Evolutionary conservation across 495 filamentous ascomycete species (phyloP), one percentile per base, ranked within the genome.

Genomic region (Aspergillus kassunensis): DNA sequence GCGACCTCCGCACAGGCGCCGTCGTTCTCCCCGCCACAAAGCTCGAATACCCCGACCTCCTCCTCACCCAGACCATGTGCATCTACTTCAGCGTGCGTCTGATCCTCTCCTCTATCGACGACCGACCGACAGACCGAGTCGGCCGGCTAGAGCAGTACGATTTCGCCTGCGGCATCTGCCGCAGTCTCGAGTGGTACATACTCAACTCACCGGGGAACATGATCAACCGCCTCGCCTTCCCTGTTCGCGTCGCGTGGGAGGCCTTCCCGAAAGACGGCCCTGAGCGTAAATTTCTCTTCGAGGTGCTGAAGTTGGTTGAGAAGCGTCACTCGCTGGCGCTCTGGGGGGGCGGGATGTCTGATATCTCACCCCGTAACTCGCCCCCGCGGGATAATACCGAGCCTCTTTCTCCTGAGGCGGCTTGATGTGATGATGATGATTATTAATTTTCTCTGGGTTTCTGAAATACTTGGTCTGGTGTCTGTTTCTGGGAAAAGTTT

Each of bases 181-280:
- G 71, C n/a, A 64, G 65, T 11, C 49, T 73, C 13, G 68, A 73
- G 43, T 74, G 59, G 55, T 76, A 74, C 44, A 69, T 76, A 10
- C 51, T 65, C 3, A 71, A 57, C 6, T 63, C 71, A 0, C 68
- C 69, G 0, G 71, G 72, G 0, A 74, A 74, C 44, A 74, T 76
- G 72, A 74, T 76, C 50, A 76, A 74, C 48, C 71, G 72, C 0
- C 67, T 76, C n/a, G 71, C 69, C 0, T 74, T 76, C 30, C 60
- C 71, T 0, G 66, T 68, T 6, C 65, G 72, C 3, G 71, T 76
- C 1, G 72, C 71, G 10, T 76, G 71, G 71, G 72, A 76, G 37
- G 68, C 61, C 0, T 68, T 76, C 34, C 68, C 71, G 0, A 64
- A 67, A 3, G 57, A 53, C 6, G 69, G 68, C 0, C 66, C 68